Percentiles rank a stretch among this genome's conserved stretches.
Evolutionary conservation across 495 filamentous ascomycete genomes (phyloP).

Genomic region (Penicillium paxilli): DNA sequence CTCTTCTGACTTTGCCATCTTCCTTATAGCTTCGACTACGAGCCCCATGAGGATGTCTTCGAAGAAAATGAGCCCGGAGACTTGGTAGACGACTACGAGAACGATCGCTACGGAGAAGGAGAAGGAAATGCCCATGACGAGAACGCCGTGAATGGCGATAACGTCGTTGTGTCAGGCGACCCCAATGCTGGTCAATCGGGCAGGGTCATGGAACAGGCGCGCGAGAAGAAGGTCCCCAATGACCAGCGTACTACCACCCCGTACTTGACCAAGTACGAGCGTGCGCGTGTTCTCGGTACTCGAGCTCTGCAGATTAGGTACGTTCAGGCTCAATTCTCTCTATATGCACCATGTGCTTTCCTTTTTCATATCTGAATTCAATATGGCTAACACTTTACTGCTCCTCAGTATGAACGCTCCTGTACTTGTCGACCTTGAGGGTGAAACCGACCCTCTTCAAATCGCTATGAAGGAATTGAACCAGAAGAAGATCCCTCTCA

Average conservation of each 20-base stretch:
- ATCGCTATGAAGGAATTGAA: slow-evolving; percentile 96
- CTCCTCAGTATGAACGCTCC: slow-evolving; percentile 88
- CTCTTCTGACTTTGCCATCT: slow-evolving; percentile 12
- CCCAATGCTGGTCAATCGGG: slow-evolving; percentile 61
- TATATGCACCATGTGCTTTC: too few relatives aligned
- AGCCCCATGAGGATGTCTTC: slow-evolving; percentile 59
- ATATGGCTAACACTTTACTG: slow-evolving; percentile 11
- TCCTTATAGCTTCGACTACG: slow-evolving; percentile 51
- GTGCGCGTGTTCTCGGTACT: slow-evolving; percentile 88
- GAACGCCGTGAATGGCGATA: slow-evolving; percentile 48
- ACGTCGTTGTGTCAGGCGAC: slow-evolving; percentile 73
- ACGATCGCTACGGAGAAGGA: slow-evolving; percentile 42
- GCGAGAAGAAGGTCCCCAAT: slow-evolving; percentile 87
- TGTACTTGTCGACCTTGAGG: slow-evolving; percentile 93
- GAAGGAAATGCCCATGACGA: slow-evolving; percentile 54
- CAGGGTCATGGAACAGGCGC: slow-evolving; percentile 60
- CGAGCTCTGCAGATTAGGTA: slow-evolving; percentile 95
- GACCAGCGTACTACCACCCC: slow-evolving; percentile 90
- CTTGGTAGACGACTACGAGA: slow-evolving; percentile 50
- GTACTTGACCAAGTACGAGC: slow-evolving; percentile 99
- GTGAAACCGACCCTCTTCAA: slow-evolving; percentile 95
- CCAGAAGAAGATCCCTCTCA: slow-evolving; percentile 97
- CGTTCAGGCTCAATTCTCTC: slow-evolving; percentile 25
- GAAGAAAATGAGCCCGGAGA: slow-evolving; percentile 67
- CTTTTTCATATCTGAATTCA: too few relatives aligned